Percentiles rank a stretch among this genome's conserved stretches.
Evolutionary conservation across 1,139 yeast genomes (phyloP).

Genomic region (Pichia sp.): DNA sequence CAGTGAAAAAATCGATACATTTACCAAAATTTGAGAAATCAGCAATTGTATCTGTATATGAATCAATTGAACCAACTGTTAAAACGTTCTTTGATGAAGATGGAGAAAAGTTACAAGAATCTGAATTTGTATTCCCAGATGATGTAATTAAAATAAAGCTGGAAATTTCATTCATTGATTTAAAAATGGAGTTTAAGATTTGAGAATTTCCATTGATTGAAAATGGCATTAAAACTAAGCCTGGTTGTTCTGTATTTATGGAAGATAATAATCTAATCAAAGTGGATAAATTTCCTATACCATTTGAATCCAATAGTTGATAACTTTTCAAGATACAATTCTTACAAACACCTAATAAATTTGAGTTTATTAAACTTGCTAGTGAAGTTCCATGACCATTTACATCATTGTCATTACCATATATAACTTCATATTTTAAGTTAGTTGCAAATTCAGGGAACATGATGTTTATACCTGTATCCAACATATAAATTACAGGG

Average conservation of each 20-base stretch:
- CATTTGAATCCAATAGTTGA: conserved; percentile 54
- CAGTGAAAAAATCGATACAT: conserved; percentile 76
- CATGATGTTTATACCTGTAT: conserved; percentile 46
- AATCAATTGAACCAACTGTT: conserved; percentile 83
- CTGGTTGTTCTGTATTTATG: conserved; percentile 37
- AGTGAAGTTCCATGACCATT: conserved; percentile 75
- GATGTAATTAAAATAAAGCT: conserved; percentile 82
- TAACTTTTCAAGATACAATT: conserved; percentile 54
- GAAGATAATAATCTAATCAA: conserved; percentile 61
- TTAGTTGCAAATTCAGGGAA: conserved; percentile 46
- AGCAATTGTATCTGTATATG: conserved; percentile 56
- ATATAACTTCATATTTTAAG: conserved; percentile 31
- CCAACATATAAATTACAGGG: conserved; percentile 55
- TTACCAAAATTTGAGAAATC: conserved; percentile 80
- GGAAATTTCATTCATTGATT: conserved; percentile 48
- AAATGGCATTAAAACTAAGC: conserved; percentile 70
- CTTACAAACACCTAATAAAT: conserved; percentile 72
- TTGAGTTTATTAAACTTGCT: conserved; percentile 55
- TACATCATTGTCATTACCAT: conserved; percentile 29
- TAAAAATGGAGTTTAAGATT: conserved; percentile 25
- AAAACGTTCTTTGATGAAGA: conserved; percentile 65
- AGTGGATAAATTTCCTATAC: conserved; percentile 58
- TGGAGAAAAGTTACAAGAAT: conserved; percentile 75
- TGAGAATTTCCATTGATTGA: conserved; percentile 51
- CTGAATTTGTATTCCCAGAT: conserved; percentile 70